These are phyloP conservation scores for Chlorella sorokiniana DNA, from an alignment of 139 green algal genomes.

Conservation along the genomic window DNA sequence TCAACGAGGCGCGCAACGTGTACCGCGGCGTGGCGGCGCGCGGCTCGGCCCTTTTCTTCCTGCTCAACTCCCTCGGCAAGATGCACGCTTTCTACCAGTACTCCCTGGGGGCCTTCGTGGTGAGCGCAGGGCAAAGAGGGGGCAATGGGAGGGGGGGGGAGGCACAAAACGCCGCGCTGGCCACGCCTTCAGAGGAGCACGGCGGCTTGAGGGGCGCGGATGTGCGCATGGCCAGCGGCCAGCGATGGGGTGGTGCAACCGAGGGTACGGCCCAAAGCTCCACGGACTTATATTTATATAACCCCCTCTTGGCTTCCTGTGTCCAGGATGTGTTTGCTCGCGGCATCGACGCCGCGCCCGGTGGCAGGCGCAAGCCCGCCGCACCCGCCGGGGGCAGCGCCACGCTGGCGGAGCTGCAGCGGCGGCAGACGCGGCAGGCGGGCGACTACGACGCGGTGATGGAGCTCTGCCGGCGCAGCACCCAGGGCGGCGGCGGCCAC, in stretches of 20 bases:
- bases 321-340: constrained; percentile 21
- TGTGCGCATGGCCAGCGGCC: too few species aligned
- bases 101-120: constrained; percentile 89
- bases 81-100: constrained; percentile 91
- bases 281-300: too few species aligned
- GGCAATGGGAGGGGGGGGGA: neutral
- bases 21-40: constrained; percentile 80
- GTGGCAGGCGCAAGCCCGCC: constrained; percentile 2
- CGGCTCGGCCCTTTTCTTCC: constrained; percentile 88
- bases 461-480: constrained; percentile 7
- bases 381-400: neutral
- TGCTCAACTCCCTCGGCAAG: constrained; percentile 87
- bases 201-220: too few species aligned
- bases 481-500: neutral
- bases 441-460: neutral
- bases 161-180: too few species aligned
- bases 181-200: too few species aligned
- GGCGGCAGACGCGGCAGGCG: constrained; percentile 10
- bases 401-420: neutral
- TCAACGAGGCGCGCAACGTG: constrained; percentile 76
- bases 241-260: too few species aligned
- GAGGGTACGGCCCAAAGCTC: too few species aligned
- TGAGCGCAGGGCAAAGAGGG: constrained; percentile 36
- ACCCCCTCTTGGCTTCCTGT: neutral
- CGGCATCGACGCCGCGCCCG: constrained; percentile 12